A percentile compares a stretch with the other conserved stretches of the same genome.
Evolutionary conservation across 495 filamentous ascomycete genomes (phyloP).

Genomic region (Xylaria acuta): DNA sequence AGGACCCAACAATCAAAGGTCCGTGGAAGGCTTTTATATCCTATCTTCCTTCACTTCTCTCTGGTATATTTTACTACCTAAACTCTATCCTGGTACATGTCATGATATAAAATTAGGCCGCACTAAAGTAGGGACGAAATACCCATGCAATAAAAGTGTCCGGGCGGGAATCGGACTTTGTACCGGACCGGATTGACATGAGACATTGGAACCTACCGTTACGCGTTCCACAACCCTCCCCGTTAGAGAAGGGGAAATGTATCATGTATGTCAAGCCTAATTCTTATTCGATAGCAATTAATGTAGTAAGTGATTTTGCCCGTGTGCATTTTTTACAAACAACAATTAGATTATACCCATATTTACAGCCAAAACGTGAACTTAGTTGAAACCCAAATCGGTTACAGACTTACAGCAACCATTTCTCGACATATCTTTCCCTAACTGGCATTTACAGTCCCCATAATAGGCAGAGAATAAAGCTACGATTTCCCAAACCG

Average conservation of each 20-base stretch:
- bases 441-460: neutral
- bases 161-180: neutral
- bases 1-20: neutral
- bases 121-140: neutral
- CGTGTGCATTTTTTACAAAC: neutral
- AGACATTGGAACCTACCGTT: neutral
- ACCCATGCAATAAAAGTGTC: neutral
- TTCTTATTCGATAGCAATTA: neutral
- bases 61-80: neutral
- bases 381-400: neutral
- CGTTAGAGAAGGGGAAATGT: neutral
- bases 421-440: neutral
- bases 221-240: neutral
- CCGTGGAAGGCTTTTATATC: neutral
- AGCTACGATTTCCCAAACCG: neutral
- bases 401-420: neutral
- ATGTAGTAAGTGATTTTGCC: neutral
- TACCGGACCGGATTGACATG: neutral
- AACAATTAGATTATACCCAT: neutral
- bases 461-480: neutral
- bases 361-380: neutral
- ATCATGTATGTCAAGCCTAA: neutral
- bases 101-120: neutral
- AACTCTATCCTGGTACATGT: neutral
- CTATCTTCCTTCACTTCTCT: neutral